Conservation (phyloP, 805 yeast genomes). For the Vanderwaltozyma tropicalis region DNA sequence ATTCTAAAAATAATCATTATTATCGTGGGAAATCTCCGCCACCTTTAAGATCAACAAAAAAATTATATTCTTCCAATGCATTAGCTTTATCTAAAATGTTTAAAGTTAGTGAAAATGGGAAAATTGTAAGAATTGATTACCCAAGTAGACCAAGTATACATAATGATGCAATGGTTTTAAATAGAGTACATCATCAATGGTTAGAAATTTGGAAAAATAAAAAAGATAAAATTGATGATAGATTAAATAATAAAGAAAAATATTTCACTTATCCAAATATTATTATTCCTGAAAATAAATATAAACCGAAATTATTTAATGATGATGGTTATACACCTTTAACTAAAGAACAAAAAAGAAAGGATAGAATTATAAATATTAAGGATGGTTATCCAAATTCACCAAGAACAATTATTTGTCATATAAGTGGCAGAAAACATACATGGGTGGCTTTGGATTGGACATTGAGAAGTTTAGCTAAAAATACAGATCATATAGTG, state of each 20-base stretch:
- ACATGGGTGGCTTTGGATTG: conserved; percentile 81
- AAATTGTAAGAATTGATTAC: conserved; percentile 26
- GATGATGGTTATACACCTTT: conserved; percentile 17
- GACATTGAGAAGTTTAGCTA: conserved; percentile 43
- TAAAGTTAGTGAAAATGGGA: conserved; percentile 22
- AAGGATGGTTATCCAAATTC: conserved; percentile 18
- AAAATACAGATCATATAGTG: conserved; percentile 57
- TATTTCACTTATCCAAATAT: conserved; percentile 17
- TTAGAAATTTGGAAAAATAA: conserved; percentile 13
- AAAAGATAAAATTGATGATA: conserved; percentile 11
- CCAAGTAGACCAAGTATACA: conserved; percentile 26
- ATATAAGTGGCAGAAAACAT: conserved; percentile 60
- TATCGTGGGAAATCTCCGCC: conserved; percentile 5
- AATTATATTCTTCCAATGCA: neutral
- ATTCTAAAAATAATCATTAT: neutral
- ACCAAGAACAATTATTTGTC: conserved; percentile 47
- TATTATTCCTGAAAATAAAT: conserved; percentile 5
- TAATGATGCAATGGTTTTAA: conserved; percentile 25
- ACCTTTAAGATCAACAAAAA: neutral
- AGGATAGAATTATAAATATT: conserved; percentile 12
- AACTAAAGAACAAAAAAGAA: conserved; percentile 18
- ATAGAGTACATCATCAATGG: conserved; percentile 18
- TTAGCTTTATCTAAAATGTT: conserved; percentile 10
- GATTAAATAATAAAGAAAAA: conserved; percentile 9
- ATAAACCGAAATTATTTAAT: conserved; percentile 3